Evolutionary conservation across 495 filamentous ascomycete genomes (phyloP).

Genomic region (Hyaloscypha variabilis): DNA sequence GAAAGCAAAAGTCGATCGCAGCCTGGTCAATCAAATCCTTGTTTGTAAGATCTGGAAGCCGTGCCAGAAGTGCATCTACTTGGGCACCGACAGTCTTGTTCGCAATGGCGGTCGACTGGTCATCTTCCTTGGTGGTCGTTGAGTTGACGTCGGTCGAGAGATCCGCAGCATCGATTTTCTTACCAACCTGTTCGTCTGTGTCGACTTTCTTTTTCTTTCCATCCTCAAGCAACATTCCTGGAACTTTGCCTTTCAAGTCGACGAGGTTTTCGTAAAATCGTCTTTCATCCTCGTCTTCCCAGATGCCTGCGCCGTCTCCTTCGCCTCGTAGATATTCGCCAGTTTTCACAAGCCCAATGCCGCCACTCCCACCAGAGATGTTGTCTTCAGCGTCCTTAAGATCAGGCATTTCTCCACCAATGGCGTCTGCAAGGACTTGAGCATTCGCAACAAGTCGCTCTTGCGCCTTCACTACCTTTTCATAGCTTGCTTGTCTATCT

Average conservation of each 20-base stretch:
- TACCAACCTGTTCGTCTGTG: constrained; percentile 66
- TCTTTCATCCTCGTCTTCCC: constrained; percentile 98
- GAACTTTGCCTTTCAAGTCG: constrained; percentile 94
- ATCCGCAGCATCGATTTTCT: constrained; percentile 51
- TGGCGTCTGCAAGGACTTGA: constrained; percentile 83
- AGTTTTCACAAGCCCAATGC: constrained; percentile 91
- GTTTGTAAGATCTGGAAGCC: constrained; percentile 84
- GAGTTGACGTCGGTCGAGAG: constrained; percentile 37
- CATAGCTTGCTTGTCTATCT: constrained; percentile 93
- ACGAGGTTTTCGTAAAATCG: constrained; percentile 97
- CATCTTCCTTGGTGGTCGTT: constrained; percentile 56
- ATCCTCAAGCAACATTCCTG: constrained; percentile 89
- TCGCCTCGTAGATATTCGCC: constrained; percentile 91
- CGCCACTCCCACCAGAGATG: constrained; percentile 63
- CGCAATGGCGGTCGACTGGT: constrained; percentile 89
- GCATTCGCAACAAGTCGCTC: constrained; percentile 91
- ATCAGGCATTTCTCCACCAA: constrained; percentile 95
- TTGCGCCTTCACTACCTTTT: constrained; percentile 87
- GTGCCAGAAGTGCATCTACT: constrained; percentile 86
- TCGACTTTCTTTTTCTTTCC: constrained; percentile 90
- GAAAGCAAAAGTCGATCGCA: constrained; percentile 94
- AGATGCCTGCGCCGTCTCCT: constrained; percentile 92
- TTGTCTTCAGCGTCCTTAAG: constrained; percentile 76
- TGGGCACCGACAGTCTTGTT: constrained; percentile 98
- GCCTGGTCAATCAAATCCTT: constrained; percentile 91